Evolutionary conservation across 2,329 filamentous ascomycete genomes (phyloP), one percentile per base, ranked within the genome.

Genomic region (Scorias spongiosa): DNA sequence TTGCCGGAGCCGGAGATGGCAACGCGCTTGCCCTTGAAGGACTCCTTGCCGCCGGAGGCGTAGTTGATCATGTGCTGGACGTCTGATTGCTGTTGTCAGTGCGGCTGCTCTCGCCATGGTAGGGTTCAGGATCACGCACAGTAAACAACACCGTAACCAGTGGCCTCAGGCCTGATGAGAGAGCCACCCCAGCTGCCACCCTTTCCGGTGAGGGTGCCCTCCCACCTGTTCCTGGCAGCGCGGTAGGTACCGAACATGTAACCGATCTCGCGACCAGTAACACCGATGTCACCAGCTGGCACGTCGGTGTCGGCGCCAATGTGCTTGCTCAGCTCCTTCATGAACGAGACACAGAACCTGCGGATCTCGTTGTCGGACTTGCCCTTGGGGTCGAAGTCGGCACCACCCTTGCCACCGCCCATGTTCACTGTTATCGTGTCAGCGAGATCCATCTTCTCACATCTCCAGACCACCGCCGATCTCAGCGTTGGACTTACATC

Each of bases 361-460:
- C 91, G 84, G 70, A 96, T 96, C 76, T 96, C 91, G 65, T 79
- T 84, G 69, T 98, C 88, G 44, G 81, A 84, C 78, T 95, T 96
- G 72, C 87, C 88, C 78, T 96, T 98, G 66, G 91, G 91, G 69
- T 96, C 87, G 66, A 98, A 96, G 74, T 96, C 91, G 64, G 89
- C 81, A 60, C 91, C 91, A 69, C 91, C 91, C 74, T 96, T 96
- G 61, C 84, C 91, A 70, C 91, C 91, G 53, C 91, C 91, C 80
- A 98, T 95, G 71, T 78, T 85, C 60, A 93, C 79, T 84, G 26
- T 29, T 15, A 14, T 39, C 42, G 29, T 39, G 39, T 50, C 46
- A 52, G 42, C 34, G 14, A 15, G 43, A 18, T 43, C 45, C 11
- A 29, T 12, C 15, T 20, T 26, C 15, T 45, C 18, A 12, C 7